phyloP scores from a whole-genome alignment of 345 rosid genomes.

The Durio zibethinus region DNA sequence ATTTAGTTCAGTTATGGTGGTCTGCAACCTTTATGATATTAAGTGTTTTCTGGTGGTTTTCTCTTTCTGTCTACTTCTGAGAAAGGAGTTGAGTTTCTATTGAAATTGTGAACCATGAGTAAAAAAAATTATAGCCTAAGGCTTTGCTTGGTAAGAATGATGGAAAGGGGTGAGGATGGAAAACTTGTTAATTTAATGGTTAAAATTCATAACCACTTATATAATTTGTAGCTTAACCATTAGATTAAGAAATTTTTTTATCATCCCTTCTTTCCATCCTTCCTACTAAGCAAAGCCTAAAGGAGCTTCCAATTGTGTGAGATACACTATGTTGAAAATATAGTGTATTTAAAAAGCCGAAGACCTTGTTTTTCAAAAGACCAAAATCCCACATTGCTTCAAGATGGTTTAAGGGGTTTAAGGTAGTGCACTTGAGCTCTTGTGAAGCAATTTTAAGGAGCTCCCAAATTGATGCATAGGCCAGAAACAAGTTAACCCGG shows the following conservation, averaged over 20 bases:
- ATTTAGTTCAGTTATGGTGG: not conserved
- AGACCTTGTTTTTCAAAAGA: not conserved
- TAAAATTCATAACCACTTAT: too few relatives aligned
- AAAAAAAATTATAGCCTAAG: too few relatives aligned
- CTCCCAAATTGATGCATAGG: not conserved
- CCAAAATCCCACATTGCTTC: not conserved
- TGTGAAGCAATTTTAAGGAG: not conserved
- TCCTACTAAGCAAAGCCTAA: not conserved
- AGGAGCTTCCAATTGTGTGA: not conserved
- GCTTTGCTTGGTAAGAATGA: too few relatives aligned
- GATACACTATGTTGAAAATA: not conserved
- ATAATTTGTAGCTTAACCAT: too few relatives aligned
- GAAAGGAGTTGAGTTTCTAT: not conserved
- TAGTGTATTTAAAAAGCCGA: not conserved
- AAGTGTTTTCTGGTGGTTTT: not conserved
- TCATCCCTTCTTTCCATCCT: too few relatives aligned
- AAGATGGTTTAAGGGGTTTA: slow-evolving; percentile 1
- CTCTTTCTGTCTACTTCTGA: not conserved
- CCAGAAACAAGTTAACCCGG: not conserved
- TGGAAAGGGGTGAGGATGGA: too few relatives aligned
- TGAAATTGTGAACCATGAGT: not conserved
- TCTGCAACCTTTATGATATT: not conserved
- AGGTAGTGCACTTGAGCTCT: not conserved
- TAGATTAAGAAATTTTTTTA: too few relatives aligned
- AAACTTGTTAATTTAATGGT: too few relatives aligned